Conservation (phyloP, 192 early-diverging fungal species). For the Rhizoclosmatium globosum region DNA sequence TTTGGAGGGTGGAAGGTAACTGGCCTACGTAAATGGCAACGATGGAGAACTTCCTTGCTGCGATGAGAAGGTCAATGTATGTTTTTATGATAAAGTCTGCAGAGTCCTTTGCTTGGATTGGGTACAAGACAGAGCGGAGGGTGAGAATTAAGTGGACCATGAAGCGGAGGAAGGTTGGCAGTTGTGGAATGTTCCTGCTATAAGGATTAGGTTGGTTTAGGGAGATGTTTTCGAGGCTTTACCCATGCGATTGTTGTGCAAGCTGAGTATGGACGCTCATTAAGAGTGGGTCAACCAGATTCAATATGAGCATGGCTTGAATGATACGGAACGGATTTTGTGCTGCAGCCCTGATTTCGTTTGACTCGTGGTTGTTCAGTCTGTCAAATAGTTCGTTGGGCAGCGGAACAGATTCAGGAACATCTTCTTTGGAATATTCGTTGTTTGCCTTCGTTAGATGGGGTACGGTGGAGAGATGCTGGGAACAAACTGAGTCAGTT, state of each 20-base stretch:
- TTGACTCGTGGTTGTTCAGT: slow-evolving; percentile 37
- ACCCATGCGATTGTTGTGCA: background rate
- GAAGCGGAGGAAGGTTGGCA: slow-evolving; percentile 71
- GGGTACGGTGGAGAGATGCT: slow-evolving; percentile 38
- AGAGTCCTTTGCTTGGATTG: slow-evolving; percentile 21
- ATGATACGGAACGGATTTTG: slow-evolving; percentile 57
- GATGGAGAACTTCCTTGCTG: slow-evolving; percentile 42
- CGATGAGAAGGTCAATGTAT: slow-evolving; percentile 60
- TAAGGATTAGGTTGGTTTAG: background rate
- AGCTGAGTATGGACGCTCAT: slow-evolving; percentile 44
- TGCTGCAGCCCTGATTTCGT: slow-evolving; percentile 39
- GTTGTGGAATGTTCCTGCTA: slow-evolving; percentile 22
- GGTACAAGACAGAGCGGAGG: slow-evolving; percentile 63
- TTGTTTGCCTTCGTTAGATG: slow-evolving; percentile 15
- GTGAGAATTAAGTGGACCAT: slow-evolving; percentile 73
- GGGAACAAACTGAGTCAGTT: background rate
- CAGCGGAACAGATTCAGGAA: slow-evolving; percentile 19
- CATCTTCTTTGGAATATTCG: background rate
- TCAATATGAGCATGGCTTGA: slow-evolving; percentile 62
- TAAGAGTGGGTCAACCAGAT: slow-evolving; percentile 48
- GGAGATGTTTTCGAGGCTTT: too few species aligned
- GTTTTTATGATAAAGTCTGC: slow-evolving; percentile 60
- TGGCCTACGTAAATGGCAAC: slow-evolving; percentile 63
- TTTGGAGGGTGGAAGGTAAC: slow-evolving; percentile 54
- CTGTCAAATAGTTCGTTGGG: slow-evolving; percentile 43